Base-by-base conservation (phyloP, 805 yeast species). In the Maudiozyma saulgeensis region DNA sequence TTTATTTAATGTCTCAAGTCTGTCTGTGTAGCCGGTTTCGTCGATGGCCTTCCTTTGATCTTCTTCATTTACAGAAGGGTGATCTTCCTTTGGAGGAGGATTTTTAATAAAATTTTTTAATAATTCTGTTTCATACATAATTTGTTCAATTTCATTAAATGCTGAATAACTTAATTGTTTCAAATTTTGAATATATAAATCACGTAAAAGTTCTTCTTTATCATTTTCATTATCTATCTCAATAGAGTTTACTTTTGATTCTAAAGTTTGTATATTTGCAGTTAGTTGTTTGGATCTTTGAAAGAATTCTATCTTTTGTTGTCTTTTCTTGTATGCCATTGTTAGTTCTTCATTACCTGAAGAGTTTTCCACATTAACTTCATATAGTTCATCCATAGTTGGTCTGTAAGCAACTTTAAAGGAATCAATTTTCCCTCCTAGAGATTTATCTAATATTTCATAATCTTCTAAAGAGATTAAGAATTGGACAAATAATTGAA, bases 231-330 rank as follows among this genome's bases (percentile, higher is more conserved):
- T 68, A 21, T 69, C 65, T 23, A 63, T 60, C n/a, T 61, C 58
- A 23, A 21, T 46, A 13, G 52, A 54, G 25, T 66, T 70, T 4
- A 67, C 60, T 34, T 64, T 64, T 4, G 53, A 45, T 38, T 64
- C 68, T 28, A 85, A 59, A 1, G 67, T 49, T 11, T 63, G 56
- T 4, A 88, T 57, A 53, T 75, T 73, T 1, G 53, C 59, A 7
- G 67, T 70, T 46, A 86, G 66, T 39, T 73, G 74, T 61, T 78
- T 82, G 52, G 82, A 88, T 15, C 70, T 61, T 59, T 78, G 82
- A 64, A 72, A 84, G 56, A 78, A 77, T 16, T 77, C 82, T 50
- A 89, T 87, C 62, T 88, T 90, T 45, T 79, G 82, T 21, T 82
- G 80, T 56, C 97, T 74, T 56, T 60, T 78, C 74, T 47, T 67